Evolutionary conservation across 176 grass and related monocot genomes (phyloP).

Genomic region (Eremochloa ophiuroides): DNA sequence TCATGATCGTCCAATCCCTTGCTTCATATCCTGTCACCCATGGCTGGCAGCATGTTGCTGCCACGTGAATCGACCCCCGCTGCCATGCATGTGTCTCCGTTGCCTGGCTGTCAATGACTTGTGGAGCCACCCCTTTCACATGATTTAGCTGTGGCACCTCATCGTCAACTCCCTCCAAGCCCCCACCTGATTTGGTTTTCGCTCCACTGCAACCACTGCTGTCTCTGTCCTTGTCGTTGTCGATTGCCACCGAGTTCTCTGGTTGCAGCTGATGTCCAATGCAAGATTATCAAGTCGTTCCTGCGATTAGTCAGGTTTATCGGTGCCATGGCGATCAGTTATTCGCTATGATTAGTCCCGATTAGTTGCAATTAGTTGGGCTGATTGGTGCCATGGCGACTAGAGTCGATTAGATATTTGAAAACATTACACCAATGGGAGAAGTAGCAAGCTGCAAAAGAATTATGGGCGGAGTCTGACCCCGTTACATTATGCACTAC

Average conservation of each 20-base stretch:
- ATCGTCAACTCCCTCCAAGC: not conserved
- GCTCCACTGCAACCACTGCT: not conserved
- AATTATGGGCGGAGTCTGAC: not conserved
- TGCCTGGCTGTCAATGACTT: not conserved
- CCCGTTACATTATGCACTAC: not conserved
- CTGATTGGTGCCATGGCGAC: not conserved
- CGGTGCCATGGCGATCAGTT: not conserved
- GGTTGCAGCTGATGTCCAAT: not conserved
- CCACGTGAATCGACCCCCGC: not conserved
- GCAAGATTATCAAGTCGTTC: not conserved
- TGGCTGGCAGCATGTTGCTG: not conserved
- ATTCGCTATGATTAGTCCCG: not conserved
- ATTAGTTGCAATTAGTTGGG: not conserved
- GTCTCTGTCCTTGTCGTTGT: not conserved
- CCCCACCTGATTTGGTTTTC: not conserved
- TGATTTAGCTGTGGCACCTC: not conserved
- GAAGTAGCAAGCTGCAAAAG: not conserved
- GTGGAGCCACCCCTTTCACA: not conserved
- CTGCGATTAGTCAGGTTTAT: not conserved
- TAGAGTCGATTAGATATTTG: not conserved
- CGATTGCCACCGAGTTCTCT: not conserved
- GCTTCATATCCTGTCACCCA: not conserved
- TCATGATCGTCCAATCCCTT: not conserved
- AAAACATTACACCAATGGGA: not conserved
- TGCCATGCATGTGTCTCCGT: not conserved